Base-by-base conservation (phyloP, 768 basidiomycete species). In the Mycena vulgaris region DNA sequence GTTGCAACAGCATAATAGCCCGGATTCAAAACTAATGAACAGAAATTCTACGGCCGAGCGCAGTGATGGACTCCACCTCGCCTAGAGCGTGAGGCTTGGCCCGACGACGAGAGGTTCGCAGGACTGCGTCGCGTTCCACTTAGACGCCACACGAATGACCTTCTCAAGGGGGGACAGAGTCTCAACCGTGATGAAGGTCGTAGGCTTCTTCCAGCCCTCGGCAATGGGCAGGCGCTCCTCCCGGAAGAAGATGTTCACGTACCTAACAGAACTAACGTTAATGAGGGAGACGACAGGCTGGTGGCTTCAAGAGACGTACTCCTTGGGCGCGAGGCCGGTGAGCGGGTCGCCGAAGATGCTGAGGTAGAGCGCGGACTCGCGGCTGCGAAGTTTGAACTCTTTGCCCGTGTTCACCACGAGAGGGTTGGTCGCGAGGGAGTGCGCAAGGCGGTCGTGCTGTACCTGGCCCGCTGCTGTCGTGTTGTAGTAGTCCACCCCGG, bases 321-420 rank as follows among this genome's bases (percentile, higher is more conserved):
- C 27, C 47, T 71, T 71, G 37, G 65, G 70, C 13, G 70, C 70
- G 30, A 56, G 35, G 19, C 70, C 70, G 25, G 70, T 66, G 17
- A 31, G 8, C 16, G 59, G 14, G 47, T 71, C 37, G 5, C 73
- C 73, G 48, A 74, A 61, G 16, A 48, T 57, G 47, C 57, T 59
- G 13, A 74, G 63, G 21, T 71, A 74, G 21, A 74, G 51, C 10
- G 39, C 66, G 25, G 66, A 58, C 60, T 74, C 73, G 17, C 63
- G 48, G 11, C 45, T 60, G 17, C 70, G 66, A n/a, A 63, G 45
- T 5, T 39, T 21, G 39, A 71, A 63, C 57, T 74, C 73, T 27
- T 65, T 68, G 45, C 52, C n/a, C 27, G 73, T 74, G 48, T 74
- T 71, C 25, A 39, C 49, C 16, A 65, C 37, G 19, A 48, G 7